Conservation (phyloP, 2,329 filamentous ascomycete genomes). For the Lachnellula willkommii region DNA sequence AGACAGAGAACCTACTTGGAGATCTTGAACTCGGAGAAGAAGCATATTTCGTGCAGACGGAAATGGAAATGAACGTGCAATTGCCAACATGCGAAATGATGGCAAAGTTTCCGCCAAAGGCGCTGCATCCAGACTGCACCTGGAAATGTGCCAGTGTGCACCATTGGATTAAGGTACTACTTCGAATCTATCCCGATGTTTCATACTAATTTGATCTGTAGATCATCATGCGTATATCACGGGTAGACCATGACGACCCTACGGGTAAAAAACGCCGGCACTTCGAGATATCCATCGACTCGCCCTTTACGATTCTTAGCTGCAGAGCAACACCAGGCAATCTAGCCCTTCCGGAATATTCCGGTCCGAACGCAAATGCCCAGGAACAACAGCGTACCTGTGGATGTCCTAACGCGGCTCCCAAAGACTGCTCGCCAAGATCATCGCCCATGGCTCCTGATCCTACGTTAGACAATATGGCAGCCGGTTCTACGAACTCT, state of each 20-base stretch:
- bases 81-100: slow-evolving; percentile 65
- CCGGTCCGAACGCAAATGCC: slow-evolving; percentile 42
- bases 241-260: slow-evolving; percentile 57
- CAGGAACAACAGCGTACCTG: slow-evolving; percentile 43
- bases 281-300: slow-evolving; percentile 74
- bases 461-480: slow-evolving; percentile 40
- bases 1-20: slow-evolving; percentile 58
- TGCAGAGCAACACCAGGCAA: slow-evolving; percentile 68
- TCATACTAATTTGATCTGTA: slow-evolving; percentile 29
- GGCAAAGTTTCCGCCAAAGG: slow-evolving; percentile 55
- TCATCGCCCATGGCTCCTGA: slow-evolving; percentile 40
- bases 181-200: slow-evolving; percentile 13
- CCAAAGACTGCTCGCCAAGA: slow-evolving; percentile 12
- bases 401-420: slow-evolving; percentile 58
- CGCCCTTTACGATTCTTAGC: slow-evolving; percentile 68
- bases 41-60: slow-evolving; percentile 55
- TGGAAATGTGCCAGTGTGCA: slow-evolving; percentile 70
- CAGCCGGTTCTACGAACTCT: slow-evolving; percentile 11
- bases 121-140: slow-evolving; percentile 66
- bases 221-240: slow-evolving; percentile 72
- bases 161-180: slow-evolving; percentile 68
- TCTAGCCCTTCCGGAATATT: slow-evolving; percentile 64
- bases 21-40: slow-evolving; percentile 52
- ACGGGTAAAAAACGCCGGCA: slow-evolving; percentile 55
- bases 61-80: slow-evolving; percentile 72